Conservation (phyloP, 345 rosid species). For the Citrus hindsii region DNA sequence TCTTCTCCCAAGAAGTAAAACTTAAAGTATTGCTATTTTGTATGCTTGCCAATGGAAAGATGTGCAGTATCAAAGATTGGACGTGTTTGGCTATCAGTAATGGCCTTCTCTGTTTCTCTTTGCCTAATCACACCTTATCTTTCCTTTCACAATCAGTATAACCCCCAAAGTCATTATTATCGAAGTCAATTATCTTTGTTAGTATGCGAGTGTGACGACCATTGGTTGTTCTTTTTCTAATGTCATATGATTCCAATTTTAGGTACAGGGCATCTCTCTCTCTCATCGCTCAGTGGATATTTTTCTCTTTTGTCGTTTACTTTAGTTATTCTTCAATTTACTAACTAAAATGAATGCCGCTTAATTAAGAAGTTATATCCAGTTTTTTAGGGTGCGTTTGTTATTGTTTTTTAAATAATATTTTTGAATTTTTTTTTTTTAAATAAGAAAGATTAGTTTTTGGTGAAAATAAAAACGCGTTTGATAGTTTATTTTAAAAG, state of each 20-base stretch:
- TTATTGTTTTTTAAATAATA: too few relatives aligned
- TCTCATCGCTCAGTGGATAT: too few relatives aligned
- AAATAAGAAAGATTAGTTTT: too few relatives aligned
- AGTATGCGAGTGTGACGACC: background rate
- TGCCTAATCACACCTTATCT: background rate
- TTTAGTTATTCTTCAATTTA: too few relatives aligned
- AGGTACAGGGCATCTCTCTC: too few relatives aligned
- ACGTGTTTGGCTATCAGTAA: slow-evolving; percentile 13
- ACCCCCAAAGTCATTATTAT: background rate
- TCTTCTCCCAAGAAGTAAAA: background rate
- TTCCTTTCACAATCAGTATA: background rate
- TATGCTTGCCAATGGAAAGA: slow-evolving; percentile 7
- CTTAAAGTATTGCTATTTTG: background rate
- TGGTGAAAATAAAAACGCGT: too few relatives aligned
- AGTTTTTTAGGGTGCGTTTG: too few relatives aligned
- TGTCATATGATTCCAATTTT: background rate
- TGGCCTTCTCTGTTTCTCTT: too few relatives aligned
- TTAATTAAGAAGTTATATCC: background rate
- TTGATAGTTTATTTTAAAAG: too few relatives aligned
- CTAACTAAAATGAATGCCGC: too few relatives aligned
- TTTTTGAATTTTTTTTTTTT: too few relatives aligned
- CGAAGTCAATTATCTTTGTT: background rate
- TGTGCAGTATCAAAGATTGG: slow-evolving; percentile 2
- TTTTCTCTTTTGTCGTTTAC: background rate
- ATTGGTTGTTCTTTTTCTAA: background rate